Evolutionary conservation across 345 rosid genomes (phyloP), one percentile per base, ranked within the genome.

Genomic region (Lepidium didymum): DNA sequence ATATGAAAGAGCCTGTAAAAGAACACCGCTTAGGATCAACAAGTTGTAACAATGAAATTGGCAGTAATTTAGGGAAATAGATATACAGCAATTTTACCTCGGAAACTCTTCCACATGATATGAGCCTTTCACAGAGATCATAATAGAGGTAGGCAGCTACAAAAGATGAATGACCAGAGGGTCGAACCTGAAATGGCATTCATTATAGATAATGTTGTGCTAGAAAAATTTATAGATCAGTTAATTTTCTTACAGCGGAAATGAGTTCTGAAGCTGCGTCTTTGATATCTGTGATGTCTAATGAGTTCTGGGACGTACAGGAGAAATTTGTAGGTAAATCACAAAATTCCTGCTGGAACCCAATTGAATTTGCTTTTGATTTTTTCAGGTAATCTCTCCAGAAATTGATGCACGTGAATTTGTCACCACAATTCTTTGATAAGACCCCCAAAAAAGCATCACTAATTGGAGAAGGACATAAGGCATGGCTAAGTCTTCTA

Each of bases 401-500:
- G 68, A 80, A 87, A 56, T 80, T 80, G 67, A 86, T 69, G 56
- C 84, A 67, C 49, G 53, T 79, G 27, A 77, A 81, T 61, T 47
- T 64, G 59, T 81, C 89, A 56, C 88, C 87, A 69, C 53, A 78
- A 37, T 78, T 69, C 71, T 76, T 83, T 55, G 86, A 76, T 58
- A 88, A 69, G 61, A 56, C 78, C 34, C 8, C 33, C 18, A 81
- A 73, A 47, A 90, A 80, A 56, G 78, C 80, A 33, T 90, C 89
- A 75, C 79, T 77, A 46, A 93, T 62, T 25, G 97, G 94, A 60
- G 96, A 79, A 67, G 78, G 74, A 73, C 97, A 93, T 64, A 93
- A 87, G n/a, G 89, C 87, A 78, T 93, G 98, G 72, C 84, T 82
- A 43, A 88, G 86, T 80, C 97, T 86, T 82, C 97, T 84, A 74